Evolutionary conservation across 2,329 filamentous ascomycete species (phyloP).

Genomic region (Exophiala oligosperma): DNA sequence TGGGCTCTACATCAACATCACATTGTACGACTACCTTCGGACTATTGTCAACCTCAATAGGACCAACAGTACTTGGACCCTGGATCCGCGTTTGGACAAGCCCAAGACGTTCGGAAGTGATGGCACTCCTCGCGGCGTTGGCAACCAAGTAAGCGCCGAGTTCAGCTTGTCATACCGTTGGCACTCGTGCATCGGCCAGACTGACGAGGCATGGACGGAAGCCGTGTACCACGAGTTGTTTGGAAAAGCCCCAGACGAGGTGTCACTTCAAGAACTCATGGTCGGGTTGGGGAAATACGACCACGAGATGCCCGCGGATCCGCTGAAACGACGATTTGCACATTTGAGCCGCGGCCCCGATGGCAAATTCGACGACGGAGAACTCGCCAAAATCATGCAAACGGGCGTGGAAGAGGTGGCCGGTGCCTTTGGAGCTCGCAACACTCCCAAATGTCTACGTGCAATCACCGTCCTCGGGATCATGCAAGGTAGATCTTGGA

Average conservation of each 20-base stretch:
- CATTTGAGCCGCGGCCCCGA: constrained; percentile 63
- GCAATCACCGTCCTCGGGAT: constrained; percentile 80
- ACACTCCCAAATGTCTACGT: constrained; percentile 72
- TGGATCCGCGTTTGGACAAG: constrained; percentile 73
- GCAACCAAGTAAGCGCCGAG: constrained; percentile 80
- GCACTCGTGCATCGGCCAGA: constrained; percentile 74
- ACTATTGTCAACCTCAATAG: constrained; percentile 74
- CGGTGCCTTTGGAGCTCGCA: constrained; percentile 70
- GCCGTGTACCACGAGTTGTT: constrained; percentile 65
- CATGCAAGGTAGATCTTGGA: constrained; percentile 73
- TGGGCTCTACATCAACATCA: constrained; percentile 77
- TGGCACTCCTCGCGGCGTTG: constrained; percentile 68
- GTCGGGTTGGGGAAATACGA: constrained; percentile 65
- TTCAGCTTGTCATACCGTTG: constrained; percentile 87
- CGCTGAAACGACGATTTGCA: constrained; percentile 66
- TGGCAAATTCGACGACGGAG: constrained; percentile 72
- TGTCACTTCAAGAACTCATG: constrained; percentile 63
- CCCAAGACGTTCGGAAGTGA: constrained; percentile 56
- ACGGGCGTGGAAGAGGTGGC: constrained; percentile 67
- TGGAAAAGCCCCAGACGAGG: constrained; percentile 56
- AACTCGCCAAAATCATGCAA: constrained; percentile 68
- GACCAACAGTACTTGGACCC: constrained; percentile 74
- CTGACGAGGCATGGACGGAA: constrained; percentile 81
- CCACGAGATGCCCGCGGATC: constrained; percentile 61
- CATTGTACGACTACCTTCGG: constrained; percentile 73